Base-by-base conservation (phyloP, 352 stramenopile species). In the Chrysophaeum taylorii region DNA sequence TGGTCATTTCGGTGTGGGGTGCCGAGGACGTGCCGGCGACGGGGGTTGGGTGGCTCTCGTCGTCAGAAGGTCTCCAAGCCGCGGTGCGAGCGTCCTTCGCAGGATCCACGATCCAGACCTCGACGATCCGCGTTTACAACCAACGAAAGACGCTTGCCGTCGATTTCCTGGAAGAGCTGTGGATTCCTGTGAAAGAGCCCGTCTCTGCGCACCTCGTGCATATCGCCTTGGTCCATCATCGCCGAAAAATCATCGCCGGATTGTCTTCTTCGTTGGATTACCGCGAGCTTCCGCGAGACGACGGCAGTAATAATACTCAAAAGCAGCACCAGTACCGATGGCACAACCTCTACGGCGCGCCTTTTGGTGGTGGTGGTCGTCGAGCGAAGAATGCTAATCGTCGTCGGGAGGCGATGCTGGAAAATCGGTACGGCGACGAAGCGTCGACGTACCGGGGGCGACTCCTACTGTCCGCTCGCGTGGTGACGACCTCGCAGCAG, bases 141-240 rank as follows among this genome's bases (percentile, higher is more conserved):
- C 82, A 83, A 25, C 81, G 75, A n/a, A 29, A 61, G 27, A 23
- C 36, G 41, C 37, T 75, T 37, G 64, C 43, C 45, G 61, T 48
- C 45, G 73, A 64, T 48, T 80, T 72, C 62, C 66, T 75, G 38
- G 86, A 92, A 52, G 87, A 93, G 70, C 76, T 94, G 43, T 93
- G 87, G 88, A 87, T 94, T 72, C 87, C 86, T 15, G 80, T 92
- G 0, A 71, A 89, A 0, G 70, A 91, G 36, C 87, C 86, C 33
- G 87, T 76, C 27, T 90, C 93, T 81, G 87, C 79, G 64, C 86
- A 91, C 73, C n/a, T n/a, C n/a, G n/a, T n/a, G n/a, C n/a, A n/a
- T n/a, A n/a, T n/a, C n/a, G n/a, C n/a, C n/a, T n/a, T n/a, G n/a
- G n/a, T n/a, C n/a, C n/a, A n/a, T n/a, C n/a, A n/a, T n/a, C n/a